Conservation (phyloP, 352 stramenopile species). For the Pythium sp. region DNA sequence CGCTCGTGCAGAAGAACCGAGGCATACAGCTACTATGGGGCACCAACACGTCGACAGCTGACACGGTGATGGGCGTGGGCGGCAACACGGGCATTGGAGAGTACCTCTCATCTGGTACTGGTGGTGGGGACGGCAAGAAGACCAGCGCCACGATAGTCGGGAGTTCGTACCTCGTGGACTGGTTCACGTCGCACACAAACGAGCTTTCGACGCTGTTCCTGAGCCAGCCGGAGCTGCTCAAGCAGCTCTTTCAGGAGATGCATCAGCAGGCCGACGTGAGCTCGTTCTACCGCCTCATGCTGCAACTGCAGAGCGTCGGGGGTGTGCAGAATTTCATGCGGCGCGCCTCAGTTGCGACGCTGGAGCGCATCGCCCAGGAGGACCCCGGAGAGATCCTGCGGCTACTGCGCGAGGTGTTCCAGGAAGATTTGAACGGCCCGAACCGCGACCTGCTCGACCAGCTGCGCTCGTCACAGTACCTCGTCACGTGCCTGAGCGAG, state of each 20-base stretch:
- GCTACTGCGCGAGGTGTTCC: constrained; percentile 56
- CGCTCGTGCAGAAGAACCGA: constrained; percentile 42
- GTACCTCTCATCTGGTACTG: constrained; percentile 10
- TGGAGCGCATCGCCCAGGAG: constrained; percentile 60
- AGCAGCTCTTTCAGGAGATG: constrained; percentile 66
- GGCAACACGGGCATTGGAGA: constrained; percentile 7
- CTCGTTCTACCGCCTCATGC: constrained; percentile 64
- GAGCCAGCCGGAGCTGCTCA: constrained; percentile 49
- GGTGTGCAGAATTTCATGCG: constrained; percentile 63
- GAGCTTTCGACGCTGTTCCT: constrained; percentile 56
- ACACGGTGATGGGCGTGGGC: constrained; percentile 4
- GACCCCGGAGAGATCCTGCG: constrained; percentile 47
- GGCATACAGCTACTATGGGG: constrained; percentile 66
- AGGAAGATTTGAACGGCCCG: constrained; percentile 20
- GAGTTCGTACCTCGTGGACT: constrained; percentile 40
- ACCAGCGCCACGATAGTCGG: constrained; percentile 1
- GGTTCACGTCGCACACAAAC: constrained; percentile 51
- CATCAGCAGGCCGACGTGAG: constrained; percentile 43
- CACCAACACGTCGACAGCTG: constrained; percentile 16
- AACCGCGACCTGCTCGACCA: constrained; percentile 57
- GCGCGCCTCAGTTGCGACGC: constrained; percentile 39
- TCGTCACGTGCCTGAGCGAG: constrained; percentile 56
- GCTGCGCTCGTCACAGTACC: constrained; percentile 46
- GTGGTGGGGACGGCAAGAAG: not conserved
- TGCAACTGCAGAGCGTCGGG: constrained; percentile 50